Evolutionary conservation across 2,329 filamentous ascomycete genomes (phyloP).

Genomic region (Aureobasidium sp.): DNA sequence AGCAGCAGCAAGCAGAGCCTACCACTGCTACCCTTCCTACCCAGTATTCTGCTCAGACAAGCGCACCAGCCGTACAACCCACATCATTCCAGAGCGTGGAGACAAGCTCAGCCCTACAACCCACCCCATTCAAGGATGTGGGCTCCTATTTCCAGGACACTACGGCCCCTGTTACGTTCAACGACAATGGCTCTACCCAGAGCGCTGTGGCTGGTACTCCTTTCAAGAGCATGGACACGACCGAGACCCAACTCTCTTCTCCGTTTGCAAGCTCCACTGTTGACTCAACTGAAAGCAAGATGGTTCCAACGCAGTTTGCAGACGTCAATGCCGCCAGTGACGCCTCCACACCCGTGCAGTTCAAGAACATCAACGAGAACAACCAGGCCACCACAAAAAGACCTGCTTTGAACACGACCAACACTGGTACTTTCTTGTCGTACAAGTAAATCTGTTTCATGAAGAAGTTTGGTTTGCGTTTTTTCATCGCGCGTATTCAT

Average conservation of each 20-base stretch:
- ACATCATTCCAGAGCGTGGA: not conserved
- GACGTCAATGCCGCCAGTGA: not conserved
- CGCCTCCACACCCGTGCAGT: not conserved
- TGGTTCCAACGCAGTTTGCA: not conserved
- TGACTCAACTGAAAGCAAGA: not conserved
- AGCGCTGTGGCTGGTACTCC: not conserved
- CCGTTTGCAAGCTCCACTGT: not conserved
- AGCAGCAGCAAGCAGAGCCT: not conserved
- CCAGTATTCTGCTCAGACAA: not conserved
- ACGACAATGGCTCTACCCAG: not conserved
- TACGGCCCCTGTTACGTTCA: not conserved
- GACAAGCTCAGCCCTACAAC: not conserved
- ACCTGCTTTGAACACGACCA: not conserved
- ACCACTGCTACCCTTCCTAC: not conserved
- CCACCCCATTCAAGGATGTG: not conserved
- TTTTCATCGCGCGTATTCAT: too few species aligned
- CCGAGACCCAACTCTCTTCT: not conserved
- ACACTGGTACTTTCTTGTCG: slow-evolving; percentile 6
- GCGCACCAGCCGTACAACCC: not conserved
- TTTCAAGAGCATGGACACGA: not conserved
- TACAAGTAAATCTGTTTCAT: not conserved
- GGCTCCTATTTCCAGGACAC: not conserved
- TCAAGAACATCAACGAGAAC: not conserved
- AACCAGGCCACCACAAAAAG: not conserved
- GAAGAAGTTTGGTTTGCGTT: too few species aligned